Percentiles rank a stretch among this genome's conserved stretches.
Evolutionary conservation across 2,329 filamentous ascomycete species (phyloP).

Genomic region (Aspergillus sp.): DNA sequence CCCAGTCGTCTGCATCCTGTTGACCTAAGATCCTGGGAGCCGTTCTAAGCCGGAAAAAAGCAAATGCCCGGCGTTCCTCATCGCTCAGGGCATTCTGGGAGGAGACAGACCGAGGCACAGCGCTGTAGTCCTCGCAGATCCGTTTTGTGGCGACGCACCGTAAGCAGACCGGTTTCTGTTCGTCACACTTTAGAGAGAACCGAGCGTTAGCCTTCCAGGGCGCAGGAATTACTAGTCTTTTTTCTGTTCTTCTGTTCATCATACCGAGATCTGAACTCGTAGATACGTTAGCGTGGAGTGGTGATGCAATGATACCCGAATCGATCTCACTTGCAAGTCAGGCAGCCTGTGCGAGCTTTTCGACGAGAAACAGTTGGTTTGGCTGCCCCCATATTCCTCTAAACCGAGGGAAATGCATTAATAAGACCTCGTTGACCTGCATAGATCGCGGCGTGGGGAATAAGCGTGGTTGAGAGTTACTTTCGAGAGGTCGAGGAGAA

Average conservation of each 20-base stretch:
- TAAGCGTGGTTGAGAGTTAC: neutral
- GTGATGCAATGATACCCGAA: neutral
- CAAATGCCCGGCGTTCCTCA: neutral
- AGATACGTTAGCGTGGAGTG: neutral
- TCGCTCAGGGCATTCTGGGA: neutral
- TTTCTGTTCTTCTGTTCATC: no score
- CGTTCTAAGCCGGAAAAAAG: neutral
- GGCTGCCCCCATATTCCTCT: neutral
- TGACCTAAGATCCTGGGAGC: neutral
- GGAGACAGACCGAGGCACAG: neutral
- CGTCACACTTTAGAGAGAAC: neutral
- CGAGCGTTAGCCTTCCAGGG: neutral
- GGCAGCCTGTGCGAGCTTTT: neutral
- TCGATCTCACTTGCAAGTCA: neutral
- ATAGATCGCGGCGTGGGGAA: neutral
- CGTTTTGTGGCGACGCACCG: neutral
- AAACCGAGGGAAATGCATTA: neutral
- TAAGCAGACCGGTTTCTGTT: neutral
- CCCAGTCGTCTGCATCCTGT: neutral
- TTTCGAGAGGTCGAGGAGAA: no score
- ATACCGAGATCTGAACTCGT: neutral
- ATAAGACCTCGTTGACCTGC: neutral
- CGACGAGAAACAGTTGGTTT: neutral
- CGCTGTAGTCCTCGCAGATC: neutral
- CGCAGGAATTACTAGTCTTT: neutral